phyloP scores from a whole-genome alignment of 2,329 filamentous ascomycete species.

The Phialophora verrucosa region DNA sequence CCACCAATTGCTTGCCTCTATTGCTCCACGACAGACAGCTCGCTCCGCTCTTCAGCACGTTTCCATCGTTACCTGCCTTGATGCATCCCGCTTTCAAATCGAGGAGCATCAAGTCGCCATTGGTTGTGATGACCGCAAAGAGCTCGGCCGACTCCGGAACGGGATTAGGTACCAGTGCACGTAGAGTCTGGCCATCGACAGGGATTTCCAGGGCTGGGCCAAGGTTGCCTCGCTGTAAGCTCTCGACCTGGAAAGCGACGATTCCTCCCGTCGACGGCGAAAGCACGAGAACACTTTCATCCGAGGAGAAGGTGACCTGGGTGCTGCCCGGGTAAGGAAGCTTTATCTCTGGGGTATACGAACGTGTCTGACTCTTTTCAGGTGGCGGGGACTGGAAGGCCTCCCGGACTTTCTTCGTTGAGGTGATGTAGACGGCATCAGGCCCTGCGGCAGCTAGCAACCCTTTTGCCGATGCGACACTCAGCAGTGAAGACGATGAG shows the following conservation, averaged over 20 bases:
- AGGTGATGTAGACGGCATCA: constrained; percentile 75
- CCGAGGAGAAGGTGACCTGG: constrained; percentile 88
- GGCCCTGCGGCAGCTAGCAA: constrained; percentile 88
- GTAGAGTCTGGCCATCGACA: constrained; percentile 75
- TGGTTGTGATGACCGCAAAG: constrained; percentile 78
- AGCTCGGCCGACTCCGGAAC: constrained; percentile 68
- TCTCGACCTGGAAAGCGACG: constrained; percentile 78
- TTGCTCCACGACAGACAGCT: constrained; percentile 90
- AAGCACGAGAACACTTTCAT: constrained; percentile 82
- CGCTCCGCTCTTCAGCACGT: constrained; percentile 73
- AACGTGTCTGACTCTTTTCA: constrained; percentile 56
- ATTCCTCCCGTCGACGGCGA: constrained; percentile 82
- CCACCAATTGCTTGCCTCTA: constrained; percentile 89
- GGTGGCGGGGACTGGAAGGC: constrained; percentile 61
- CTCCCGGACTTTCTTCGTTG: constrained; percentile 77
- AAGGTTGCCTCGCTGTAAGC: constrained; percentile 68
- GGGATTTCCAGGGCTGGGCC: constrained; percentile 75
- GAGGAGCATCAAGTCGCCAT: constrained; percentile 82
- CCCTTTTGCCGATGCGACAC: constrained; percentile 78
- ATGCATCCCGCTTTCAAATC: constrained; percentile 73
- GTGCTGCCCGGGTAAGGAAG: constrained; percentile 78
- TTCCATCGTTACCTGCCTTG: constrained; percentile 64
- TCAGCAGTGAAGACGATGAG: constrained; percentile 79
- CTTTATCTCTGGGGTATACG: constrained; percentile 74
- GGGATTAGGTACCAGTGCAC: constrained; percentile 72